phyloP scores from a whole-genome alignment of 2,329 filamentous ascomycete genomes.

The Paecilomyces dactylethromorphus region DNA sequence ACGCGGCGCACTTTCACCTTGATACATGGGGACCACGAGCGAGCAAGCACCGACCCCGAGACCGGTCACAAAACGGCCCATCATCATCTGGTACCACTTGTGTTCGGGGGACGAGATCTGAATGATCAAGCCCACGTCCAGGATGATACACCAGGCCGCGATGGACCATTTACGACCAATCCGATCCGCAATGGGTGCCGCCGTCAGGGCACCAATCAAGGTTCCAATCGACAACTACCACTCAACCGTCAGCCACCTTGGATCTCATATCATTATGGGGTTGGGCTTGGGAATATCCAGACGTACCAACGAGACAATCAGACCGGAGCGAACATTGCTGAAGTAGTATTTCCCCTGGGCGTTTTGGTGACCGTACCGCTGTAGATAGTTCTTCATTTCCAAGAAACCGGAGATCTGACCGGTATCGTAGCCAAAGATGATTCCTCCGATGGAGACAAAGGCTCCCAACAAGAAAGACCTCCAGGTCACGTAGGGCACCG shows the following conservation, averaged over 20 bases:
- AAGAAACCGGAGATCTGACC: slow-evolving; percentile 40
- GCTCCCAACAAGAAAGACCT: slow-evolving; percentile 35
- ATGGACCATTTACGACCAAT: slow-evolving; percentile 38
- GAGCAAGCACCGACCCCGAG: slow-evolving; percentile 38
- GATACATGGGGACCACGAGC: slow-evolving; percentile 40
- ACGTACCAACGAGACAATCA: slow-evolving; percentile 36
- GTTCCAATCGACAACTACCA: slow-evolving; percentile 38
- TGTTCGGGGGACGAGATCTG: slow-evolving; percentile 32
- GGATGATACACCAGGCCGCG: slow-evolving; percentile 31
- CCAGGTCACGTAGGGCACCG: slow-evolving; percentile 28
- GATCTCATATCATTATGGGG: too few relatives aligned
- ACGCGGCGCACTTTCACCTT: slow-evolving; percentile 37
- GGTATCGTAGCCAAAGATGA: slow-evolving; percentile 38
- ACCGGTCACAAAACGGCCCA: slow-evolving; percentile 38
- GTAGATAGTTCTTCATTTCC: slow-evolving; percentile 34
- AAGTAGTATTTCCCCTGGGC: slow-evolving; percentile 28
- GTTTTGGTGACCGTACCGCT: slow-evolving; percentile 27
- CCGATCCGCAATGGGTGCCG: slow-evolving; percentile 35
- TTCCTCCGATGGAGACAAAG: slow-evolving; percentile 41
- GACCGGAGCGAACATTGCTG: slow-evolving; percentile 34
- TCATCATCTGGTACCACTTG: slow-evolving; percentile 35
- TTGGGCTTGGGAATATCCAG: background rate
- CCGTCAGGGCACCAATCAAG: slow-evolving; percentile 34
- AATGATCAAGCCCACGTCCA: slow-evolving; percentile 34
- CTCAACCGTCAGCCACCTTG: background rate